Conservation (phyloP, 441 rosid species). For the Populus hybrid region DNA sequence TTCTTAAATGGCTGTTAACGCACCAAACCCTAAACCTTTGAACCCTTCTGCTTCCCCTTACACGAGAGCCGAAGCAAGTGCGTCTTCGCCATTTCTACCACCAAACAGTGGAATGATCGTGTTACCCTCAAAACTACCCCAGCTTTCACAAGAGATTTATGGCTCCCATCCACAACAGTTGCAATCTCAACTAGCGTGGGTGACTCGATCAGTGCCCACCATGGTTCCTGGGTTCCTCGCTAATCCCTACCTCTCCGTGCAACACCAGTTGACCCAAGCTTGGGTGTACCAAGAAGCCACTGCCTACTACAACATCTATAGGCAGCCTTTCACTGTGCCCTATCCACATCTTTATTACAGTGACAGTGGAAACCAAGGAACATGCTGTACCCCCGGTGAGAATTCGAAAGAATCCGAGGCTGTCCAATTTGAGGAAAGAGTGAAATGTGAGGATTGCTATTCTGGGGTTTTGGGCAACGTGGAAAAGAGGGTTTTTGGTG, state of each 20-base stretch:
- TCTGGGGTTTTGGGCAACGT: neutral
- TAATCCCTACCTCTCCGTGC: neutral
- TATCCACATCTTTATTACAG: neutral
- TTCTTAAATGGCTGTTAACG: neutral
- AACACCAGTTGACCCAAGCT: neutral
- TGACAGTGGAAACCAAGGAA: neutral
- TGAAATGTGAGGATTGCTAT: neutral
- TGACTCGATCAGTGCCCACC: neutral
- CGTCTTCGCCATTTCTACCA: neutral
- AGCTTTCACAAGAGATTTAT: neutral
- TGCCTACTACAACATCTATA: neutral
- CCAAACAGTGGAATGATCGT: neutral
- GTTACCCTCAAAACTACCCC: neutral
- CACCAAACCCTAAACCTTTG: neutral
- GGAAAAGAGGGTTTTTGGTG: neutral
- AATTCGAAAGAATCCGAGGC: neutral
- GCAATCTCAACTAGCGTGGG: neutral
- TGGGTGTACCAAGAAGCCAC: neutral
- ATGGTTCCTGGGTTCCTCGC: neutral
- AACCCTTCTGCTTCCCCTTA: neutral
- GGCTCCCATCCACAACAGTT: neutral
- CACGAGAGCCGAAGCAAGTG: neutral
- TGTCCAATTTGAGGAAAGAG: neutral
- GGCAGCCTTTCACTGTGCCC: neutral
- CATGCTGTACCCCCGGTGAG: neutral